Evolutionary conservation across 73 alveolate species (phyloP).

Genomic region (Uronychia setigera): DNA sequence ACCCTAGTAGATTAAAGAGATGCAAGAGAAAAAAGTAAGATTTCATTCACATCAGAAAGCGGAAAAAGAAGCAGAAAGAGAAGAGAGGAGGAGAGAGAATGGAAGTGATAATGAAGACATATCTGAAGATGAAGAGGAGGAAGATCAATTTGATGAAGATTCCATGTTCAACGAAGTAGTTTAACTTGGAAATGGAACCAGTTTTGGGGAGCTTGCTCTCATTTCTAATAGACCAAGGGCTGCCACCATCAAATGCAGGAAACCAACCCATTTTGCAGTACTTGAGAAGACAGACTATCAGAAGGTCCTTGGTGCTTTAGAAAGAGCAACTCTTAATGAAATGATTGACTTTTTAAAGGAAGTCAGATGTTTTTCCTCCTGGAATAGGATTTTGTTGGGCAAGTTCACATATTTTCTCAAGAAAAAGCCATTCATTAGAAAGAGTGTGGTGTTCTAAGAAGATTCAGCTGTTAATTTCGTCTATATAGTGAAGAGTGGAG

Average conservation of each 20-base stretch:
- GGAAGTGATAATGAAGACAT: not conserved
- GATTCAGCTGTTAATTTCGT: not conserved
- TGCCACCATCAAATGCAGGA: constrained; percentile 50
- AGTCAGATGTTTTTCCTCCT: constrained; percentile 56
- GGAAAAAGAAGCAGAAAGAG: not conserved
- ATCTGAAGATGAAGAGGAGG: not conserved
- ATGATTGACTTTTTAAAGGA: constrained; percentile 55
- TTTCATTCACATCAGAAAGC: not conserved
- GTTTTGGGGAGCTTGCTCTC: constrained; percentile 72
- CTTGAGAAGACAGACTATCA: constrained; percentile 53
- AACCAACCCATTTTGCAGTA: constrained; percentile 55
- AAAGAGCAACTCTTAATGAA: constrained; percentile 40
- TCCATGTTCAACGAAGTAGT: constrained; percentile 3
- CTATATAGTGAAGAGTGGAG: not conserved
- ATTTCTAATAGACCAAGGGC: constrained; percentile 48
- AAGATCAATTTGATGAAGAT: not conserved
- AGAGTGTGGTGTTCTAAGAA: not conserved
- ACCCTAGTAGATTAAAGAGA: not conserved
- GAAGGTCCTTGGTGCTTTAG: constrained; percentile 41
- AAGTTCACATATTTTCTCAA: constrained; percentile 46
- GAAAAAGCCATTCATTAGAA: constrained; percentile 9
- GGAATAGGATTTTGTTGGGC: constrained; percentile 40
- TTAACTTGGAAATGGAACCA: constrained; percentile 26
- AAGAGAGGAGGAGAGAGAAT: not conserved
- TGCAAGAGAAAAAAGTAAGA: not conserved